Conservation (phyloP, 1,284 basidiomycete genomes). For the Cronartium ribicola region DNA sequence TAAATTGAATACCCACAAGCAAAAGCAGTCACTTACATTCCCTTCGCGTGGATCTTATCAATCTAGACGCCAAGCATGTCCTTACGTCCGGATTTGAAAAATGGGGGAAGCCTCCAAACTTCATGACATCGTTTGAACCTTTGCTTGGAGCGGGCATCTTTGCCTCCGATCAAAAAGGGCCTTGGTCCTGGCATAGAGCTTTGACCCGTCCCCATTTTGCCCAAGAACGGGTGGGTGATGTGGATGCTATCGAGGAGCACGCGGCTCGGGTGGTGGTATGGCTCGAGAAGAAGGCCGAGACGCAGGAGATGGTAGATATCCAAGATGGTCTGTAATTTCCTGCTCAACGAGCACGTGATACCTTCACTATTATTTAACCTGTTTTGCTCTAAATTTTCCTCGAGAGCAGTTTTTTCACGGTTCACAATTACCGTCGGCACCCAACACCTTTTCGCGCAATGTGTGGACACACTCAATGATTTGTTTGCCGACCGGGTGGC, state of each 20-base stretch:
- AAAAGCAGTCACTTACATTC: too few relatives aligned
- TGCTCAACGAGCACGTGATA: constrained; percentile 47
- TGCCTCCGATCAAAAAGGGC: neutral
- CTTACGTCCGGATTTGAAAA: constrained; percentile 29
- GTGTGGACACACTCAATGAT: constrained; percentile 31
- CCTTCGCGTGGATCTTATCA: too few relatives aligned
- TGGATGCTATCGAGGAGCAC: constrained; percentile 63
- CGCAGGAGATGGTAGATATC: constrained; percentile 7
- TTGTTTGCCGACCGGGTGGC: constrained; percentile 9
- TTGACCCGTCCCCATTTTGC: constrained; percentile 69
- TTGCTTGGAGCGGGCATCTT: constrained; percentile 19
- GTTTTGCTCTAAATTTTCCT: neutral
- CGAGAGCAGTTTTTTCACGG: constrained; percentile 60
- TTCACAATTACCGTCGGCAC: constrained; percentile 67
- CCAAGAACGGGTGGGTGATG: constrained; percentile 65
- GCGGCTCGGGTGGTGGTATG: constrained; percentile 57
- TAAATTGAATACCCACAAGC: too few relatives aligned
- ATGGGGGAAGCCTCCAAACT: constrained; percentile 26
- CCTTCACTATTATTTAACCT: neutral
- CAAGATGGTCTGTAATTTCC: constrained; percentile 27
- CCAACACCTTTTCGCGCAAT: constrained; percentile 56
- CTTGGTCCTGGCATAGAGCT: constrained; percentile 59
- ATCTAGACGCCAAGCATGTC: constrained; percentile 32
- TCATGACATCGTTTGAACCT: constrained; percentile 11
- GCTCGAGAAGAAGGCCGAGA: constrained; percentile 47